Conservation (phyloP, 306 rosid genomes). For the Aeschynomene evenia region DNA sequence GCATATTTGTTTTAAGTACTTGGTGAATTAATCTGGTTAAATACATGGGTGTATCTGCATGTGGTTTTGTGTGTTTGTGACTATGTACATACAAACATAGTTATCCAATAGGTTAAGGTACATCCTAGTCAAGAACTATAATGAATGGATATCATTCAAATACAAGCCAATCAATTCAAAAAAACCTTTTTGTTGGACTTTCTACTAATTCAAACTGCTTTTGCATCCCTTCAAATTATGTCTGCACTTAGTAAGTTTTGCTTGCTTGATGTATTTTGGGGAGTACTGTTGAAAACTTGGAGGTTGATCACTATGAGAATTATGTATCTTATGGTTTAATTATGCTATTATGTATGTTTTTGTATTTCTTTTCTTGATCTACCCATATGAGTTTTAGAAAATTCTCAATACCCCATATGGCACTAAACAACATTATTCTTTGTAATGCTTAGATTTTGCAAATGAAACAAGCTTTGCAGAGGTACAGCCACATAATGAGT, state of each 20-base stretch:
- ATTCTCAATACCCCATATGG: neutral
- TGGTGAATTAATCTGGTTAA: neutral
- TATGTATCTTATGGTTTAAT: neutral
- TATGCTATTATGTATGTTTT: neutral
- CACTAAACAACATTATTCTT: conserved; percentile 35
- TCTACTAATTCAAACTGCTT: neutral
- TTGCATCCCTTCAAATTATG: neutral
- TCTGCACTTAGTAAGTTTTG: neutral
- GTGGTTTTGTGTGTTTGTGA: neutral
- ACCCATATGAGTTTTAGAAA: neutral
- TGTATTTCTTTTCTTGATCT: neutral
- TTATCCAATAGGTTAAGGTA: neutral
- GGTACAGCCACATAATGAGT: conserved; percentile 79
- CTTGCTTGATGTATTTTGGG: conserved; percentile 2
- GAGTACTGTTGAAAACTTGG: conserved; percentile 6
- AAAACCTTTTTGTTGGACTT: conserved; percentile 1
- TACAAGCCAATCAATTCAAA: neutral
- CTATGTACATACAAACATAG: neutral
- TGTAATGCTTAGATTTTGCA: conserved; percentile 67
- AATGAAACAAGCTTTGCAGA: conserved; percentile 86
- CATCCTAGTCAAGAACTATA: conserved; percentile 22
- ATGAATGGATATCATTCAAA: neutral
- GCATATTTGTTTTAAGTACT: neutral
- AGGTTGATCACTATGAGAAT: neutral
- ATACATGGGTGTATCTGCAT: neutral